A percentile compares a stretch with the other conserved stretches of the same genome.
These are phyloP conservation scores for Colletotrichum gigasporum DNA, from an alignment of 2,329 filamentous ascomycete genomes.

Conservation along the genomic window DNA sequence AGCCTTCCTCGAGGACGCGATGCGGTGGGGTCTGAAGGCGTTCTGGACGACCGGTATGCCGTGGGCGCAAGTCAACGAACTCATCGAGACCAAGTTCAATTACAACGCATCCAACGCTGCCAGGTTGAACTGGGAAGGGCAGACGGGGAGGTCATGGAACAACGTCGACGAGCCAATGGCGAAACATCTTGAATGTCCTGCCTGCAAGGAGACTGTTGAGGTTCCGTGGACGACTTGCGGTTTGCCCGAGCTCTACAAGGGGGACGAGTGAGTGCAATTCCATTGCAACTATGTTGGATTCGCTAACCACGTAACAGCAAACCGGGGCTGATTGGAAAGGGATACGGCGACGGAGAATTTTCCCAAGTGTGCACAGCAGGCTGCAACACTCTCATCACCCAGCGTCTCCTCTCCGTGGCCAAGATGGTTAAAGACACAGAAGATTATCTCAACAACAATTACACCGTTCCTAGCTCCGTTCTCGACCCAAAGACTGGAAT, in stretches of 20 bases:
- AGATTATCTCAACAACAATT: constrained; percentile 52
- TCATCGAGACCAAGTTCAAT: constrained; percentile 68
- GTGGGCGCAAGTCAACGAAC: constrained; percentile 67
- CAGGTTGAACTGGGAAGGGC: constrained; percentile 54
- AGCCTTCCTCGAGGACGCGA: constrained; percentile 77
- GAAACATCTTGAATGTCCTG: constrained; percentile 65
- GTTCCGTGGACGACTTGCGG: constrained; percentile 70
- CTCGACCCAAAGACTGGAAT: constrained; percentile 62
- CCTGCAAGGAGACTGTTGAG: constrained; percentile 52
- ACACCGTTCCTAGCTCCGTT: constrained; percentile 75
- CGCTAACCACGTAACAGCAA: background rate
- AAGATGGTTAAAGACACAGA: constrained; percentile 69
- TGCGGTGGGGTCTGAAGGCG: constrained; percentile 63
- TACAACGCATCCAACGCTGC: constrained; percentile 59
- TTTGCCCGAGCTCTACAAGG: constrained; percentile 39
- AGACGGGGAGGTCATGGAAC: constrained; percentile 66
- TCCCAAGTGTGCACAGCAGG: constrained; percentile 51
- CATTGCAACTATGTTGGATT: accelerated
- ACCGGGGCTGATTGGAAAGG: constrained; percentile 55
- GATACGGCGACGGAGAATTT: constrained; percentile 70
- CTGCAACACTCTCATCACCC: constrained; percentile 62
- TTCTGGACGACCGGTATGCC: constrained; percentile 73
- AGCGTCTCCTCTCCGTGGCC: constrained; percentile 66
- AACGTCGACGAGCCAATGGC: constrained; percentile 60
- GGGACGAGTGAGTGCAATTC: constrained; percentile 35